phyloP scores from a whole-genome alignment of 495 filamentous ascomycete genomes.

The Polyplosphaeria fusca region DNA sequence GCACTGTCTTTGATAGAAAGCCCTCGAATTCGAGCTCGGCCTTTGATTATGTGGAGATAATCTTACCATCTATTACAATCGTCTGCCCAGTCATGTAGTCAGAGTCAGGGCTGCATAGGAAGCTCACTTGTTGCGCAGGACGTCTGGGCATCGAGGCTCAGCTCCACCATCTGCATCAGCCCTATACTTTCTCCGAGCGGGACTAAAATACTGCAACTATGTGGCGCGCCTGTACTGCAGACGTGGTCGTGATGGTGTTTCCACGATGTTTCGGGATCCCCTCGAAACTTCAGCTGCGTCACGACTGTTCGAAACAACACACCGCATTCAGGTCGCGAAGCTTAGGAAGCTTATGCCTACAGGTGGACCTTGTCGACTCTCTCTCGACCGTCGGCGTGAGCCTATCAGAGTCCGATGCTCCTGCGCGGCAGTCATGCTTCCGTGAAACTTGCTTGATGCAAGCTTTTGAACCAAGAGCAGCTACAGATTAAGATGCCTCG shows the following conservation, averaged over 20 bases:
- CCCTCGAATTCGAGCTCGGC: too few relatives aligned
- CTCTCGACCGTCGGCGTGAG: neutral
- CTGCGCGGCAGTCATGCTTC: constrained; percentile 3
- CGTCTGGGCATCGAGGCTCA: too few relatives aligned
- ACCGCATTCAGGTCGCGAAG: too few relatives aligned
- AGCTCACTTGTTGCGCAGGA: constrained; percentile 54
- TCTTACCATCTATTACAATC: constrained; percentile 59
- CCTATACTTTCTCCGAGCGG: too few relatives aligned
- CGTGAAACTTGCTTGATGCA: constrained; percentile 22
- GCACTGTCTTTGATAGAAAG: too few relatives aligned
- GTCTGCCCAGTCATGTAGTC: constrained; percentile 64
- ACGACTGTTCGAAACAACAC: constrained; percentile 9
- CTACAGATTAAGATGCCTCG: neutral
- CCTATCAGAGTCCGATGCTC: neutral
- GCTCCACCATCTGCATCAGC: too few relatives aligned
- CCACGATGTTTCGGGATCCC: constrained; percentile 17
- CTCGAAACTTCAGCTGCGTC: constrained; percentile 8
- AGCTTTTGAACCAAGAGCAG: neutral
- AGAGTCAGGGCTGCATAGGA: constrained; percentile 52
- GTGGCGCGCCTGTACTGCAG: too few relatives aligned
- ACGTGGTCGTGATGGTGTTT: constrained; percentile 9
- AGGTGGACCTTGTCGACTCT: neutral
- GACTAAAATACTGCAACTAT: too few relatives aligned
- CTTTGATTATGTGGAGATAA: constrained; percentile 50
- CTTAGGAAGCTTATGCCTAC: neutral